Percentiles rank a stretch among this genome's conserved stretches.
These are phyloP conservation scores for Claviceps capensis DNA, from an alignment of 2,329 filamentous ascomycete species.

Conservation along the genomic window DNA sequence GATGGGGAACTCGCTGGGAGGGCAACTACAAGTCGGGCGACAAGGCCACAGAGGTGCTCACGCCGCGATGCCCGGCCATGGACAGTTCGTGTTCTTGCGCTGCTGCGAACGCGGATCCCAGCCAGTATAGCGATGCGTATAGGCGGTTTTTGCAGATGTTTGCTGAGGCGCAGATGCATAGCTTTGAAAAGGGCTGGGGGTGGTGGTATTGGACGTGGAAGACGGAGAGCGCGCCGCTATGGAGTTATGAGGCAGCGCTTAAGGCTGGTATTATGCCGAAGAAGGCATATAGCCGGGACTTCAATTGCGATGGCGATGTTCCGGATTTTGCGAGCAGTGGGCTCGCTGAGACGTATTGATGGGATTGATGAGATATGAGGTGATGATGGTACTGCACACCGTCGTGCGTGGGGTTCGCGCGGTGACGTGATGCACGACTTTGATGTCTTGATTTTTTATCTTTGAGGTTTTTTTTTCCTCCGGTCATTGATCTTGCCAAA, in stretches of 20 bases:
- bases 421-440: no score
- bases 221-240: slow-evolving; percentile 74
- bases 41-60: slow-evolving; percentile 44
- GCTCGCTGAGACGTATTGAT: slow-evolving; percentile 36
- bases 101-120: slow-evolving; percentile 59
- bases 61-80: slow-evolving; percentile 59
- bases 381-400: no score
- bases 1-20: slow-evolving; percentile 79
- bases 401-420: no score
- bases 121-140: slow-evolving; percentile 56
- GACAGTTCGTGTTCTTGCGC: slow-evolving; percentile 57
- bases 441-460: no score
- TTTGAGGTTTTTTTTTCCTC: no score
- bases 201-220: slow-evolving; percentile 99
- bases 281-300: slow-evolving; percentile 58
- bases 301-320: slow-evolving; percentile 49
- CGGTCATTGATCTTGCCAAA: no score
- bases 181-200: slow-evolving; percentile 84
- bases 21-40: slow-evolving; percentile 67
- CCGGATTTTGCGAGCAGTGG: slow-evolving; percentile 34
- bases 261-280: slow-evolving; percentile 65
- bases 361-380: no score
- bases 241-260: slow-evolving; percentile 79
- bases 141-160: slow-evolving; percentile 80
- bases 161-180: slow-evolving; percentile 90